These are phyloP conservation scores for Fomes fomentarius DNA, from an alignment of 1,284 basidiomycete genomes.

Conservation along the genomic window DNA sequence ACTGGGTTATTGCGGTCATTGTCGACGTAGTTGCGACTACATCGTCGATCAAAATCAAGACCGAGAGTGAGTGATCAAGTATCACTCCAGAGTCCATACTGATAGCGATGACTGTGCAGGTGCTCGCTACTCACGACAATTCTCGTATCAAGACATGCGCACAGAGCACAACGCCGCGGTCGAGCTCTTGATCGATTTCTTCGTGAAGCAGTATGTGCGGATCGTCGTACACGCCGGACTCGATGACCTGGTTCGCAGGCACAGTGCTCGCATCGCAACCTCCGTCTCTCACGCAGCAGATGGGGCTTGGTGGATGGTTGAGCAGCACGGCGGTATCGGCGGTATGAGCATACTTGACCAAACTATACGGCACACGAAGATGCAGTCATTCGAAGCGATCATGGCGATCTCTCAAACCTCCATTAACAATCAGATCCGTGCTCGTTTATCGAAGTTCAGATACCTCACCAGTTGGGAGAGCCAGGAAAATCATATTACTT, in stretches of 20 bases:
- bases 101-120: slow-evolving; percentile 30
- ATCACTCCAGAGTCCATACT: too few species aligned
- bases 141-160: slow-evolving; percentile 26
- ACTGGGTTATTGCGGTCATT: slow-evolving; percentile 36
- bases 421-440: slow-evolving; percentile 30
- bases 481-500: slow-evolving; percentile 20
- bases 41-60: neutral
- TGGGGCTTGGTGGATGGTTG: slow-evolving; percentile 17
- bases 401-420: slow-evolving; percentile 35
- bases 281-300: too few species aligned
- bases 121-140: slow-evolving; percentile 32
- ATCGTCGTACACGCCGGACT: slow-evolving; percentile 24
- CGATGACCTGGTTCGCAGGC: neutral
- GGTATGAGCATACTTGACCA: slow-evolving; percentile 21
- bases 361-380: slow-evolving; percentile 28
- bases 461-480: slow-evolving; percentile 28
- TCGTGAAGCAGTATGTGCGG: slow-evolving; percentile 33
- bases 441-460: slow-evolving; percentile 19
- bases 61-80: neutral
- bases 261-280: slow-evolving; percentile 1
- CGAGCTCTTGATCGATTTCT: slow-evolving; percentile 29
- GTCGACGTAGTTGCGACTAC: slow-evolving; percentile 26
- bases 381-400: slow-evolving; percentile 36
- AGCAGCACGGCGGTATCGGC: slow-evolving; percentile 5
- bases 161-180: slow-evolving; percentile 21